Percentiles rank a stretch among this genome's conserved stretches.
Conservation (phyloP, 2,329 filamentous ascomycete species). For the Fusarium austroafricanum region DNA sequence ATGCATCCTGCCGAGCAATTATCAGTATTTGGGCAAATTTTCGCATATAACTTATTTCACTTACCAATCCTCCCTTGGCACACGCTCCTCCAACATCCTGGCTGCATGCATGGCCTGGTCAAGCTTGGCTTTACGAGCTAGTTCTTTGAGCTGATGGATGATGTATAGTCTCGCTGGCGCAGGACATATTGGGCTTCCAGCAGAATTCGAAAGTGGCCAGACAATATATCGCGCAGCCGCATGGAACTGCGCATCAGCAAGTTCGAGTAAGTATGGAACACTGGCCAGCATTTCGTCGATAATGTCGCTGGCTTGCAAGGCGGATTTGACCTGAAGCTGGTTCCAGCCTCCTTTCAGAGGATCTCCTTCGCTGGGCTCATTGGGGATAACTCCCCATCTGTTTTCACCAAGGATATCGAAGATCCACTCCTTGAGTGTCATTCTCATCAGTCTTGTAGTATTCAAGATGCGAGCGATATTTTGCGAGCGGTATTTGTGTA, state of each 20-base stretch:
- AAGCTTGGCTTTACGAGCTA: not conserved
- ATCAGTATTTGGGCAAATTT: not conserved
- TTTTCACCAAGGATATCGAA: not conserved
- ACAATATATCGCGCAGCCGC: not conserved
- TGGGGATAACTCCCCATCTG: not conserved
- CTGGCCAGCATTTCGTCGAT: slow-evolving; percentile 8
- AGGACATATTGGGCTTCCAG: not conserved
- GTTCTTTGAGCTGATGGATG: not conserved
- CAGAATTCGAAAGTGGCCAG: slow-evolving; percentile 2
- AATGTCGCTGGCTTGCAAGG: not conserved
- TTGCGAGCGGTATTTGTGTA: slow-evolving; percentile 7
- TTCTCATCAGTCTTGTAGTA: not conserved
- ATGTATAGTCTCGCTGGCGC: slow-evolving; percentile 4
- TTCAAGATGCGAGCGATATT: not conserved
- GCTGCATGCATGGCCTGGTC: slow-evolving; percentile 6
- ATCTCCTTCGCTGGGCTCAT: not conserved
- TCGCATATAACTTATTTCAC: not conserved
- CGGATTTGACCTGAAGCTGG: not conserved
- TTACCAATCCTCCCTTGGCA: slow-evolving; percentile 6
- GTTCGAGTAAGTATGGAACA: slow-evolving; percentile 1
- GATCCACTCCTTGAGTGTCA: slow-evolving; percentile 3
- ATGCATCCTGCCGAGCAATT: slow-evolving; percentile 5
- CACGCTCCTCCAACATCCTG: slow-evolving; percentile 8
- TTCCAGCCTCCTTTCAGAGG: not conserved
- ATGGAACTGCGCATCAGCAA: not conserved